Evolutionary conservation across 768 basidiomycete species (phyloP), one percentile per base, ranked within the genome.

Genomic region (Cystofilobasidium macerans): DNA sequence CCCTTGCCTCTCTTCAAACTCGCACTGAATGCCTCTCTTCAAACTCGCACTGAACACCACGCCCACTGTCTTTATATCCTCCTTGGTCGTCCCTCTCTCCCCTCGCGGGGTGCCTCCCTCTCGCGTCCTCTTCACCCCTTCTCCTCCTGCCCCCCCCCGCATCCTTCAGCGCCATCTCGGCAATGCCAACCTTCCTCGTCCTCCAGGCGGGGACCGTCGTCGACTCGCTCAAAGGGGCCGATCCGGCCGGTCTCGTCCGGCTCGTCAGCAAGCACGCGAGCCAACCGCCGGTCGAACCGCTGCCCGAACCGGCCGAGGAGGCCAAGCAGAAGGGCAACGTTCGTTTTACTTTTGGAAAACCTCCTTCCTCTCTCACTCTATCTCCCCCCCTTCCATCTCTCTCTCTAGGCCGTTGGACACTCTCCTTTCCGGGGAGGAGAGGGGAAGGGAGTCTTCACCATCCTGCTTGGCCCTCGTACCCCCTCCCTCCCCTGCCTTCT

Each of bases 161-260:
- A 5, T 30, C 42, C 42, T 58, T 20, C 38, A 45, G 38, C 51
- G 56, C 63, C 33, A 33, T 68, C 45, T 62, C 67, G 0, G 61
- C 67, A 1, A 68, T 68, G 67, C 67, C 67, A 0, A 68, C 67
- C 2, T 68, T 68, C 61, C 45, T 68, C 1, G 56, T 61, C 6
- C 28, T 68, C 43, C 63, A 68, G 28, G 45, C 33, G 0, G 67
- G 67, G 3, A 51, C 51, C 13, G 67, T 68, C 1, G 61, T 68
- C 26, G 43, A 68, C 14, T 58, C 67, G 65, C 53, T 67, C 16
- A 62, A 67, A 35, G 66, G 66, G 32, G 66, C 66, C 30, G 66
- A 67, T 14, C 66, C 66, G 20, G 60, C 51, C n/a, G 66, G 61
- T 28, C 54, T 67, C 43, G 57, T 35, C 0, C 35, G 53, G 4